These are phyloP conservation scores for Coriaria nepalensis DNA, from an alignment of 306 rosid species.

Conservation along the genomic window DNA sequence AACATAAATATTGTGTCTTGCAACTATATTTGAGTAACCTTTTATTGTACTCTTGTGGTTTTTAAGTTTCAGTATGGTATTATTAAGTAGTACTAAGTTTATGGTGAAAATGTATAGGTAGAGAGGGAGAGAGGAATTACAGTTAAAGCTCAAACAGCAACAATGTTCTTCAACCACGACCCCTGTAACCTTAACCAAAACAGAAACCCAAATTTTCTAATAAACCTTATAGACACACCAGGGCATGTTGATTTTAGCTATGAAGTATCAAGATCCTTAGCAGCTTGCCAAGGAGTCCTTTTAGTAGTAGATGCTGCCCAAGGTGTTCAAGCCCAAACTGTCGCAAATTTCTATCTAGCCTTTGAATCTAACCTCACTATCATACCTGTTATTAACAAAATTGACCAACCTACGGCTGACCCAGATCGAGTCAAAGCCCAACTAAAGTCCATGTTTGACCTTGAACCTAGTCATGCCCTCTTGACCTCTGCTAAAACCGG, in stretches of 20 bases:
- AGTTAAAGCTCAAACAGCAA: slow-evolving; percentile 93
- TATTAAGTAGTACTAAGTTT: no score
- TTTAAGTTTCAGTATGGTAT: no score
- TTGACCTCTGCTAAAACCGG: slow-evolving; percentile 95
- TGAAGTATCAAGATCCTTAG: slow-evolving; percentile 86
- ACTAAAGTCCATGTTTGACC: slow-evolving; percentile 79
- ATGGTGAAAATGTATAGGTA: slow-evolving; percentile 39
- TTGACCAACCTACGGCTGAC: slow-evolving; percentile 91
- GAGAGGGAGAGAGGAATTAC: slow-evolving; percentile 94
- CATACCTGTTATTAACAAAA: slow-evolving; percentile 75
- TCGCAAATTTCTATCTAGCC: slow-evolving; percentile 87
- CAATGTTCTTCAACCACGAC: slow-evolving; percentile 60
- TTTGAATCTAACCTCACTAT: slow-evolving; percentile 63
- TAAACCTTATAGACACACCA: slow-evolving; percentile 82
- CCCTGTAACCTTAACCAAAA: slow-evolving; percentile 15
- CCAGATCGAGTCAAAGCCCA: slow-evolving; percentile 81
- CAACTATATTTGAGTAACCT: no score
- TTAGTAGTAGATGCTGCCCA: slow-evolving; percentile 89
- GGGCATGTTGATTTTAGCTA: slow-evolving; percentile 92
- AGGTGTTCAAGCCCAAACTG: slow-evolving; percentile 95
- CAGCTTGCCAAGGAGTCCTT: slow-evolving; percentile 93
- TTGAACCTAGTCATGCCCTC: slow-evolving; percentile 61
- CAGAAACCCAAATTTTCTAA: slow-evolving; percentile 28
- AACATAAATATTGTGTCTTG: no score
- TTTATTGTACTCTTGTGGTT: no score